Base-by-base conservation (phyloP, 257 asterid genomes). In the Paulownia fortunei region DNA sequence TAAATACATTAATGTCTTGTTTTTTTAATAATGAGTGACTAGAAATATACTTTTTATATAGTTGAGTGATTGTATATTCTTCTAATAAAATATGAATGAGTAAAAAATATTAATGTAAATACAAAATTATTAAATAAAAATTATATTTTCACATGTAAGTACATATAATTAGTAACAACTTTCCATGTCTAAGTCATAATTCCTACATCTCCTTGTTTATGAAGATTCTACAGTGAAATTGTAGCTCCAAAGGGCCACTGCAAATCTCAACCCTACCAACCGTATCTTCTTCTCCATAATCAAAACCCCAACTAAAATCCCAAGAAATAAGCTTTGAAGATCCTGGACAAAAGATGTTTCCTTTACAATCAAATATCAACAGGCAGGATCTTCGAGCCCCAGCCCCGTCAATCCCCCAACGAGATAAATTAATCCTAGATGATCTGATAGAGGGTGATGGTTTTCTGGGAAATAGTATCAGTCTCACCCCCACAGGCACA, bases 241-340 rank as follows among this genome's bases (percentile, higher is more conserved):
- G 46, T 21, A 27, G n/a, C 18, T 26, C 0, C 10, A 44, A 11
- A 67, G 52, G 24, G 26, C 56, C 19, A 70, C 51, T 16, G 76
- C 59, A 70, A 32, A 49, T 70, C 76, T 70, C 63, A 70, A 46
- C 49, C 63, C 63, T 49, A 49, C 59, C 47, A 5, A 49, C 76
- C 63, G 10, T 70, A 51, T 51, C 49, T 13, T 16, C 59, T 69
- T 47, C 58, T 26, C n/a, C n/a, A n/a, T 7, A 32, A 27, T 70
- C 13, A 46, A 11, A 69, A 49, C 49, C 47, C 63, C 49, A 1
- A 32, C 6, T 24, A 3, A 46, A 69, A 49, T 70, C 69, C 46
- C 49, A 70, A 30, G 3, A 18, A 15, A 39, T 7, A 12, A 11
- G 59, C 0, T 24, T 44, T 5, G 23, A 44, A 41, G 37, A 68